Conservation (phyloP, 176 grass and related monocot genomes). For the Elymus sibiricus region DNA sequence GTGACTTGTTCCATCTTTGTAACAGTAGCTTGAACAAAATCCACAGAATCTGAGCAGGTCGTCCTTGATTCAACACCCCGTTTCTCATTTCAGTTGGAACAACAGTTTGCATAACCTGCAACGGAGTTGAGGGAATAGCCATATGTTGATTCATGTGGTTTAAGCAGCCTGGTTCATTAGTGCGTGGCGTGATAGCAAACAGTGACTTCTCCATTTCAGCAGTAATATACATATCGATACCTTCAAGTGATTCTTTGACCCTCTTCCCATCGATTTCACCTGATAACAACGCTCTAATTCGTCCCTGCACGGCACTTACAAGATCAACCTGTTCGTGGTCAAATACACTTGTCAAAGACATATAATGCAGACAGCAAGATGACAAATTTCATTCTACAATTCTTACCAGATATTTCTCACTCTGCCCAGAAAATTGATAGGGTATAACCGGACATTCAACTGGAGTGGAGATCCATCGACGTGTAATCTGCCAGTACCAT, state of each 20-base stretch:
- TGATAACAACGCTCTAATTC: conserved; percentile 39
- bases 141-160: neutral
- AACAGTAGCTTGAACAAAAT: conserved; percentile 13
- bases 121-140: neutral
- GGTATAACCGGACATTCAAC: conserved; percentile 44
- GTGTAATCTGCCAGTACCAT: conserved; percentile 45
- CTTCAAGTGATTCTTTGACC: conserved; percentile 29
- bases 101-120: conserved; percentile 23
- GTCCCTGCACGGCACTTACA: conserved; percentile 31
- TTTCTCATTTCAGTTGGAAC: conserved; percentile 26
- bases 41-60: neutral
- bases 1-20: conserved; percentile 7
- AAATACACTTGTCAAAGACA: conserved; percentile 8
- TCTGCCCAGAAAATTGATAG: conserved; percentile 6
- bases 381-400: conserved; percentile 11
- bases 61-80: neutral
- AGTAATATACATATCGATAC: conserved; percentile 45
- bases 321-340: conserved; percentile 39
- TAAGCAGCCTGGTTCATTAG: neutral
- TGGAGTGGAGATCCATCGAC: conserved; percentile 45
- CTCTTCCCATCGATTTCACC: conserved; percentile 16
- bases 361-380: neutral
- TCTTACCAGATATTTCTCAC: conserved; percentile 41
- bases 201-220: conserved; percentile 27
- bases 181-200: conserved; percentile 1